Evolutionary conservation across 306 rosid species (phyloP).

Genomic region (Malus sylvestris): DNA sequence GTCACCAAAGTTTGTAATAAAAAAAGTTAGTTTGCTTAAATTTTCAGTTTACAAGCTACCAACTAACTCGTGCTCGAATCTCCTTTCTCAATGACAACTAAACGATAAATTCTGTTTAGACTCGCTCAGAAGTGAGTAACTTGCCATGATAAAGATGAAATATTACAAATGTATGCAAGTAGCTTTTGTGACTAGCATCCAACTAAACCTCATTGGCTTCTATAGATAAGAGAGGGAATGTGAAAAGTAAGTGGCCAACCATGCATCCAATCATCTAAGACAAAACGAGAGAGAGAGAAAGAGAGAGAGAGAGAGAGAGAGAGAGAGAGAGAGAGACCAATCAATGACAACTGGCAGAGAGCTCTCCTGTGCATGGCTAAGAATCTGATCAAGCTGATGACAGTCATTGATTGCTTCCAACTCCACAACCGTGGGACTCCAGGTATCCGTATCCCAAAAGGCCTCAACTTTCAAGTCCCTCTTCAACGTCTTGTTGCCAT

Average conservation of each 20-base stretch:
- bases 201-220: no score
- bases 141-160: no score
- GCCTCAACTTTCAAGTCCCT: constrained; percentile 44
- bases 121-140: no score
- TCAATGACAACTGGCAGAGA: constrained; percentile 71
- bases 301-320: no score
- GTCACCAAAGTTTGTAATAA: background rate
- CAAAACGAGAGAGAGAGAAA: no score
- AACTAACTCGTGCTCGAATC: background rate
- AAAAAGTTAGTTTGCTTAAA: background rate
- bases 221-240: background rate
- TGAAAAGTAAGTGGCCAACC: background rate
- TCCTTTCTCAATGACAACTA: background rate
- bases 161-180: no score
- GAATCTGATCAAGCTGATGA: constrained; percentile 70
- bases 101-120: no score
- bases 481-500: constrained; percentile 14
- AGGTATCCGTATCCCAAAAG: constrained; percentile 47
- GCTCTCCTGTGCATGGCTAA: constrained; percentile 36
- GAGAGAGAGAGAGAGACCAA: constrained; percentile 34
- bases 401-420: constrained; percentile 56
- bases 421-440: constrained; percentile 40
- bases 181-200: no score
- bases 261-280: background rate
- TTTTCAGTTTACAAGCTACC: background rate